phyloP scores from a whole-genome alignment of 2,329 filamentous ascomycete genomes.

The Zasmidium cellare region DNA sequence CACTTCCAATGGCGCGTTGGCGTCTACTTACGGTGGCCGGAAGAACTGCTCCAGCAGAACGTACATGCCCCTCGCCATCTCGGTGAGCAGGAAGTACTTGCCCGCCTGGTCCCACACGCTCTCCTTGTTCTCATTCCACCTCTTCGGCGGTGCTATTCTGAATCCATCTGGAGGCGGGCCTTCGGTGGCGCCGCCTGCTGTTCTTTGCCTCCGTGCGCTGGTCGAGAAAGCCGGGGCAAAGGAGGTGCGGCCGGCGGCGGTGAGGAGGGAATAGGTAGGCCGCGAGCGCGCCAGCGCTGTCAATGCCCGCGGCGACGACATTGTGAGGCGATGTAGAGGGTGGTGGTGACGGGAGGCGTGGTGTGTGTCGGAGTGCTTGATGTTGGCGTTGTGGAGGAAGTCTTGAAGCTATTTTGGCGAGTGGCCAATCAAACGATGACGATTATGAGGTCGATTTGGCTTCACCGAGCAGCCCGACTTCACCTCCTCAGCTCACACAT shows the following conservation, averaged over 20 bases:
- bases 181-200: slow-evolving; percentile 59
- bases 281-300: slow-evolving; percentile 49
- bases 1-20: slow-evolving; percentile 11
- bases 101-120: slow-evolving; percentile 78
- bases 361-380: background rate
- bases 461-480: background rate
- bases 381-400: background rate
- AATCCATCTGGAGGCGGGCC: slow-evolving; percentile 80
- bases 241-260: slow-evolving; percentile 37
- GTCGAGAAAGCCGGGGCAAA: slow-evolving; percentile 62
- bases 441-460: background rate
- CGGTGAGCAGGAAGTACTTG: slow-evolving; percentile 92
- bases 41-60: slow-evolving; percentile 97
- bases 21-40: slow-evolving; percentile 80
- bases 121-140: slow-evolving; percentile 81
- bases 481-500: background rate
- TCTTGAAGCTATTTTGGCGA: background rate
- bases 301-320: slow-evolving; percentile 51
- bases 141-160: slow-evolving; percentile 69
- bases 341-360: slow-evolving; percentile 19
- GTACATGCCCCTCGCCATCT: slow-evolving; percentile 98
- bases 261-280: slow-evolving; percentile 40
- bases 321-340: slow-evolving; percentile 29
- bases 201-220: slow-evolving; percentile 55
- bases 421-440: background rate